Evolutionary conservation across 2,329 filamentous ascomycete species (phyloP), one percentile per base, ranked within the genome.

Genomic region (Diplodia mutila): DNA sequence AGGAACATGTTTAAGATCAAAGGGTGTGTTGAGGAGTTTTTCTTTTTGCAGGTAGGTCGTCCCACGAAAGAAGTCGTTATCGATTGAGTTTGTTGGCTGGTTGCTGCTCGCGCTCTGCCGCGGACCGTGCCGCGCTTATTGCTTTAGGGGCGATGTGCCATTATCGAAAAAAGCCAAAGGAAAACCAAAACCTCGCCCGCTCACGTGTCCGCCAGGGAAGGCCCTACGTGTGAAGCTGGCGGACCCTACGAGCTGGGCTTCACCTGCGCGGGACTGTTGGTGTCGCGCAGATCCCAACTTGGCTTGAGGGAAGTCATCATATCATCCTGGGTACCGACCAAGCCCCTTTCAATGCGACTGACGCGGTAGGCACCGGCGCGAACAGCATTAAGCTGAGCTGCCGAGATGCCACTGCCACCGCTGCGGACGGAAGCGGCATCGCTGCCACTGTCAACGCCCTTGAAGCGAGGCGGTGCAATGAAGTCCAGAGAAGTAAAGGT

Each of bases 351-450:
- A 69, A 97, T 86, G 61, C 91, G 89, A 76, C 92, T 95, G 71
- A 97, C 88, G 70, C 94, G 91, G 74, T 96, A 94, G 54, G 93
- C 93, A 71, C 94, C 94, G 67, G 83, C 86, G 71, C 93, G 91
- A 73, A 97, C 89, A 73, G 92, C 90, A 69, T 88, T 83, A 63
- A 88, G 81, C 75, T 93, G 87, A 63, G 85, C 81, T 4, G 87
- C 84, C 5, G 92, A 96, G 73, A 97, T 89, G 61, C 91, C 93
- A 52, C 89, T 92, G 61, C 88, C 86, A 81, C 92, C 92, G 79
- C 91, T 92, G 73, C 86, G 86, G 69, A 85, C 82, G 49, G 80
- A 82, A 61, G 81, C 82, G 9, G 81, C 80, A 68, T 85, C 83
- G 29, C 80, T 83, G 67, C 76, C 78, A 8, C 73, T 75, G 49